Evolutionary conservation across 176 grass and related monocot genomes (phyloP).

Genomic region (Eremochloa ophiuroides): DNA sequence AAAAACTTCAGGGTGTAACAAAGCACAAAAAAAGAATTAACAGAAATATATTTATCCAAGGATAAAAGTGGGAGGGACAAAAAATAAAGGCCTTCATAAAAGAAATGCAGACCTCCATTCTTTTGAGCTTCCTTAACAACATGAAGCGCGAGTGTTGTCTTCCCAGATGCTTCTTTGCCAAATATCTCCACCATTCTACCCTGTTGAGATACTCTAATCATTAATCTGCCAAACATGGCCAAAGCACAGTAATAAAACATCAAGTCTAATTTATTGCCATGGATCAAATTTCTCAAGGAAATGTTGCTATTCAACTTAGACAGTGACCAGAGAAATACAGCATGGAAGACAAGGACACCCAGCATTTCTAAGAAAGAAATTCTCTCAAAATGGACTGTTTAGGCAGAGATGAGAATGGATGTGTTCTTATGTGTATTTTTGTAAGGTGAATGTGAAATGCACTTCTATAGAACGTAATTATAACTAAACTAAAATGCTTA

Average conservation of each 20-base stretch:
- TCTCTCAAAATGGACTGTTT: background rate
- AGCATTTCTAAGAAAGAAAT: background rate
- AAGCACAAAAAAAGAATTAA: conserved; percentile 4
- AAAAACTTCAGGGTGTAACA: background rate
- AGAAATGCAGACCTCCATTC: conserved; percentile 59
- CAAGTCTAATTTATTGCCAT: background rate
- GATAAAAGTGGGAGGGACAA: background rate
- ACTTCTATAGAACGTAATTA: background rate
- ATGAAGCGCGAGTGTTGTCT: conserved; percentile 96
- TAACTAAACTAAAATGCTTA: background rate
- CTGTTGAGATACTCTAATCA: conserved; percentile 41
- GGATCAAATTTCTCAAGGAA: background rate
- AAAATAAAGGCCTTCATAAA: background rate
- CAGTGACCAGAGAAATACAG: background rate
- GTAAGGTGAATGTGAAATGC: background rate
- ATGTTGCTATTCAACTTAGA: background rate
- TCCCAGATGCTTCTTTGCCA: conserved; percentile 89
- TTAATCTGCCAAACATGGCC: conserved; percentile 9
- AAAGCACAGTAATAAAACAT: background rate
- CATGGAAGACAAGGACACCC: background rate
- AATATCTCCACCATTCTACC: conserved; percentile 98
- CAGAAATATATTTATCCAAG: background rate
- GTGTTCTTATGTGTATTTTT: background rate
- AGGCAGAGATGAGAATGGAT: background rate
- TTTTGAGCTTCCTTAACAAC: conserved; percentile 94